phyloP scores from a whole-genome alignment of 176 grass and related monocot species.

The Bolboschoenus planiculmis region DNA sequence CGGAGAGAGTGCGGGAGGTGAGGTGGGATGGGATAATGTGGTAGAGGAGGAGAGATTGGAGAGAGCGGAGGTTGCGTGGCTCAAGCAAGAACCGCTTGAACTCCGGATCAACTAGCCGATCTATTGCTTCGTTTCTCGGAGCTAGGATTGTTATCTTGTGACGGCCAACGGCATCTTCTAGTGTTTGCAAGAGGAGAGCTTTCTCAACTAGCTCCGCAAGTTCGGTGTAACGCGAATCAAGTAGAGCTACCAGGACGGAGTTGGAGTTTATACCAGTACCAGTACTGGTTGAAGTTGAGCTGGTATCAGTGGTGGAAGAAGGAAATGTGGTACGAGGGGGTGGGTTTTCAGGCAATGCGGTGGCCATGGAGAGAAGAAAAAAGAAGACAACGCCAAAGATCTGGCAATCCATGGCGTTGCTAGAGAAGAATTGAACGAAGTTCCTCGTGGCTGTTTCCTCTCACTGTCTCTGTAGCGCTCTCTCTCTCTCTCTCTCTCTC shows the following conservation, averaged over 20 bases:
- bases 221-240: conserved; percentile 66
- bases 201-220: conserved; percentile 67
- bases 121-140: conserved; percentile 43
- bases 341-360: conserved; percentile 6
- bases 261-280: conserved; percentile 35
- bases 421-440: background rate
- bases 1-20: conserved; percentile 3
- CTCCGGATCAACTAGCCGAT: conserved; percentile 36
- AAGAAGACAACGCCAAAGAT: conserved; percentile 35
- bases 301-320: background rate
- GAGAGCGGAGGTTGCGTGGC: conserved; percentile 45
- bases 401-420: conserved; percentile 33
- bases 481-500: background rate
- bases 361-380: conserved; percentile 19
- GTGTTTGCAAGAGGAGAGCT: conserved; percentile 41
- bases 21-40: conserved; percentile 53
- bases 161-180: conserved; percentile 47
- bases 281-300: background rate
- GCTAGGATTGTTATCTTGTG: conserved; percentile 55
- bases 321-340: conserved; percentile 39
- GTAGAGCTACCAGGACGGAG: conserved; percentile 49
- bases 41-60: conserved; percentile 68
- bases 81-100: conserved; percentile 52
- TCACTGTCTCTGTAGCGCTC: background rate
- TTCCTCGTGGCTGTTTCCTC: background rate